Evolutionary conservation across 305 asterid species (phyloP).

Genomic region (Fraxinus sp.): DNA sequence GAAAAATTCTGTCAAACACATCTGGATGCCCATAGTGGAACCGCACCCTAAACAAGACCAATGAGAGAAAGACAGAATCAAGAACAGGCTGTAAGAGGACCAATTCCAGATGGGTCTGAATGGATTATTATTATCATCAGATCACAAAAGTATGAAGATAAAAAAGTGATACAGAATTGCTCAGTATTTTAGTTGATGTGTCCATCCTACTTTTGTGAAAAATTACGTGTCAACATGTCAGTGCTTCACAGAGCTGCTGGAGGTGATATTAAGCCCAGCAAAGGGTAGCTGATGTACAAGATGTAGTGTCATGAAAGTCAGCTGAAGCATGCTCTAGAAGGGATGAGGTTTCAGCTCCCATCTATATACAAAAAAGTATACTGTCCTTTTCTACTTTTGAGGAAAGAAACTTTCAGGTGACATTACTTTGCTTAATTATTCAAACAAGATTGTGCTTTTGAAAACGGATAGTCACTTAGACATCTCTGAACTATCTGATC

Average conservation of each 20-base stretch:
- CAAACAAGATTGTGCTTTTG: neutral
- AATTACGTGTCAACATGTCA: neutral
- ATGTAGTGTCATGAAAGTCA: neutral
- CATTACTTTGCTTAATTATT: neutral
- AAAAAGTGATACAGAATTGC: neutral
- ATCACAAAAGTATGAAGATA: neutral
- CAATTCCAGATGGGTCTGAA: conserved; percentile 14
- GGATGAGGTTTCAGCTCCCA: conserved; percentile 2
- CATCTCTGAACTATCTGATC: conserved; percentile 6
- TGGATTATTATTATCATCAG: neutral
- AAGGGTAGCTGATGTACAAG: neutral
- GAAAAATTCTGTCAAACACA: conserved; percentile 89
- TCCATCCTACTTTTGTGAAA: neutral
- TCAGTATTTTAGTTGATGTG: neutral
- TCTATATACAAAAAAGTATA: neutral
- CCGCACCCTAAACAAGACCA: conserved; percentile 59
- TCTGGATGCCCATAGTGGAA: conserved; percentile 42
- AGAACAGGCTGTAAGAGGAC: conserved; percentile 12
- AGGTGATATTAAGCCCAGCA: neutral
- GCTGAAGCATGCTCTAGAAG: neutral
- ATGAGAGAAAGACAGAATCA: conserved; percentile 21
- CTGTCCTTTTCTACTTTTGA: neutral
- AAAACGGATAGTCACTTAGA: neutral
- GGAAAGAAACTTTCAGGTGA: neutral
- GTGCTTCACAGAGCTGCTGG: neutral